Conservation (phyloP, 441 rosid species). For the Jatropha podagrica region DNA sequence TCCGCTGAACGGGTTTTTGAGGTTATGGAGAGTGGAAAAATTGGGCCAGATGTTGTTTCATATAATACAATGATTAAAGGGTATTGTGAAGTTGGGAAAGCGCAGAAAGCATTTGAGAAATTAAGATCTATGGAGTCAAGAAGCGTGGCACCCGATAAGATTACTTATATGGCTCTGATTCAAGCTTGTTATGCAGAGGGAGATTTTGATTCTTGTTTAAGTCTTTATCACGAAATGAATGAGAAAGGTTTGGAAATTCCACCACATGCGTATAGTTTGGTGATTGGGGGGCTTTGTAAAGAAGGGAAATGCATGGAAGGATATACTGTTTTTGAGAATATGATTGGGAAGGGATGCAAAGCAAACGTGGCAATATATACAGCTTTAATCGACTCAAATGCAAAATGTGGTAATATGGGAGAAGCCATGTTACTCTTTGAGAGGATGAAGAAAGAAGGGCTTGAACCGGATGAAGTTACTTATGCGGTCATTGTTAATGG, state of each 20-base stretch:
- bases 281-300: conserved; percentile 77
- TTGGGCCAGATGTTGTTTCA: conserved; percentile 69
- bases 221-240: conserved; percentile 76
- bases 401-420: conserved; percentile 61
- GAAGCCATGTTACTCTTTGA: conserved; percentile 62
- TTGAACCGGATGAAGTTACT: conserved; percentile 61
- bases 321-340: conserved; percentile 58
- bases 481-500: conserved; percentile 65
- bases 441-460: conserved; percentile 68
- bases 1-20: conserved; percentile 77
- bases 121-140: conserved; percentile 62
- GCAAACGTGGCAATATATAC: conserved; percentile 78
- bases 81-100: conserved; percentile 64
- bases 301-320: conserved; percentile 72
- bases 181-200: conserved; percentile 70
- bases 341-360: conserved; percentile 53
- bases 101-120: conserved; percentile 58
- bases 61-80: conserved; percentile 88
- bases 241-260: conserved; percentile 74
- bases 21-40: conserved; percentile 69
- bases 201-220: conserved; percentile 57
- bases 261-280: conserved; percentile 66
- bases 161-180: conserved; percentile 74
- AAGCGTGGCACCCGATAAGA: conserved; percentile 69
- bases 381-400: conserved; percentile 69